Conservation (phyloP, 1,284 basidiomycete genomes). For the Earliella scabrosa region DNA sequence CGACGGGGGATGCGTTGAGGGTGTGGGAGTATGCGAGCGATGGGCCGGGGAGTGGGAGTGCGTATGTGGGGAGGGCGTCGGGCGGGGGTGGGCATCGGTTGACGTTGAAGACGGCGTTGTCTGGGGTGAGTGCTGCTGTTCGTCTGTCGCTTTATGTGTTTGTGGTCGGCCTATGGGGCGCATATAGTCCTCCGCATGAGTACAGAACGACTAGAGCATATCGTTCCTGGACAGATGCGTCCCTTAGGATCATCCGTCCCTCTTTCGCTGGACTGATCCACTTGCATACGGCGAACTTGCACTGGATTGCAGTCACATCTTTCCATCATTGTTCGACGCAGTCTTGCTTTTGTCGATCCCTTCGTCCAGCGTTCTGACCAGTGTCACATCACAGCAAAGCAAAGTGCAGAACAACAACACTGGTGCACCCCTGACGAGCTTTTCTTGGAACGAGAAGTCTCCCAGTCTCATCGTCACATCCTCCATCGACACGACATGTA, state of each 20-base stretch:
- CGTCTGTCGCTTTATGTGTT: neutral
- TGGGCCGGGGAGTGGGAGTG: slow-evolving; percentile 55
- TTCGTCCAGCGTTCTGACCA: too few species aligned
- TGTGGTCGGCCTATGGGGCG: too few species aligned
- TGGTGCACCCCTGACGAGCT: slow-evolving; percentile 90
- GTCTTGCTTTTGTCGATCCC: too few species aligned
- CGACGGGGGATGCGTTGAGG: slow-evolving; percentile 87
- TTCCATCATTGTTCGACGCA: too few species aligned
- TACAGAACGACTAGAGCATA: too few species aligned
- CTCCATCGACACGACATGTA: slow-evolving; percentile 95
- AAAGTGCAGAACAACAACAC: slow-evolving; percentile 85
- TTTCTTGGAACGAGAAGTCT: slow-evolving; percentile 93
- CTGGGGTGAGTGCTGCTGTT: slow-evolving; percentile 69
- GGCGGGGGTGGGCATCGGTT: slow-evolving; percentile 60
- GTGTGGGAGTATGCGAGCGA: slow-evolving; percentile 86
- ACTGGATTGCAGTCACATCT: too few species aligned
- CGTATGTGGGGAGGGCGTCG: slow-evolving; percentile 74
- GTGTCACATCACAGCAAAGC: slow-evolving; percentile 59
- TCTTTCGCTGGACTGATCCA: too few species aligned
- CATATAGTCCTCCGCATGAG: too few species aligned
- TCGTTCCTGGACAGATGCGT: too few species aligned
- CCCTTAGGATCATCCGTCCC: too few species aligned
- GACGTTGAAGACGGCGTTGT: slow-evolving; percentile 70
- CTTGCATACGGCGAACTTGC: too few species aligned
- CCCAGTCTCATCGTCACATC: slow-evolving; percentile 92